Evolutionary conservation across 78 protist species (phyloP).

Genomic region (Tieghemostelium lacteum): DNA sequence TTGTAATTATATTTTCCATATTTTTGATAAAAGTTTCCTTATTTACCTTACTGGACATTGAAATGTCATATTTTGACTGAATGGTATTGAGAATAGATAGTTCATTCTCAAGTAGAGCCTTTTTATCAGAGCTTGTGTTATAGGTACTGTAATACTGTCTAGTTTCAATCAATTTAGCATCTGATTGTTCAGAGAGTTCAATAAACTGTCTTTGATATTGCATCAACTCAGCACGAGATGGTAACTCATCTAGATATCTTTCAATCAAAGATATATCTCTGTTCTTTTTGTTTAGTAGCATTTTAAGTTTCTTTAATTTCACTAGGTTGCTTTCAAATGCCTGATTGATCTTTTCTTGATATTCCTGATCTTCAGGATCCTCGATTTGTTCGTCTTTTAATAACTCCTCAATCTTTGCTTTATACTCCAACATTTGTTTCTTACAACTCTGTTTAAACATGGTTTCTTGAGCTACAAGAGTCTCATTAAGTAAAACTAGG

Average conservation of each 20-base stretch:
- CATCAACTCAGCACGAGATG: conserved; percentile 93
- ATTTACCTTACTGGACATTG: conserved; percentile 3
- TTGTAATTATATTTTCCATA: conserved; percentile 50
- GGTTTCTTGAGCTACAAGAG: conserved; percentile 65
- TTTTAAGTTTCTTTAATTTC: conserved; percentile 45
- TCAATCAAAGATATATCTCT: conserved; percentile 83
- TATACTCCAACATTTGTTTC: conserved; percentile 62
- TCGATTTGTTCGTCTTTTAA: not conserved
- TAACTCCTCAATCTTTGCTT: conserved; percentile 68
- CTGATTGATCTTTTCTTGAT: conserved; percentile 62
- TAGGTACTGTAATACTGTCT: conserved; percentile 85
- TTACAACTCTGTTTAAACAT: conserved; percentile 71
- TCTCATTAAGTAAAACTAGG: conserved; percentile 74
- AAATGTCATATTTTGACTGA: conserved; percentile 7
- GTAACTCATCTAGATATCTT: conserved; percentile 91
- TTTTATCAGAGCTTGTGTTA: conserved; percentile 86
- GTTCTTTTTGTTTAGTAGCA: conserved; percentile 62
- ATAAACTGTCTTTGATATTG: conserved; percentile 95
- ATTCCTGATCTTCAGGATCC: conserved; percentile 56
- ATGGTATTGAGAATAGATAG: conserved; percentile 70
- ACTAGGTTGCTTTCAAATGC: conserved; percentile 55
- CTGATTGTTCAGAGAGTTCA: conserved; percentile 93
- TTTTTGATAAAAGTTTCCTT: conserved; percentile 61
- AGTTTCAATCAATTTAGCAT: conserved; percentile 91
- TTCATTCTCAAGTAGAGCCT: conserved; percentile 78